Evolutionary conservation across 768 basidiomycete genomes (phyloP).

Genomic region (Hygrophorus russula): DNA sequence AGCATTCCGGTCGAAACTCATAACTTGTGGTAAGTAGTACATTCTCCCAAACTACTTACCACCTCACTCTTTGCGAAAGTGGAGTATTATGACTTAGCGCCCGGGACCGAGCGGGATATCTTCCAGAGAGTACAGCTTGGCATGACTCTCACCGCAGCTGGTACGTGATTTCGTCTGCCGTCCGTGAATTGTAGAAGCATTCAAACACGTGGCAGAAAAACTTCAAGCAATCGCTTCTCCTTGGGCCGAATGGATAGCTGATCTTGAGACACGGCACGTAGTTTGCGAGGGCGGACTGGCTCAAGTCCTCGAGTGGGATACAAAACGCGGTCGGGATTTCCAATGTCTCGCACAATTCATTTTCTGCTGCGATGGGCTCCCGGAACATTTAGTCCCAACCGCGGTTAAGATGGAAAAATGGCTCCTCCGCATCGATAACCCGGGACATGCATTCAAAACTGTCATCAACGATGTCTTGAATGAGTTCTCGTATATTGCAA

Average conservation of each 20-base stretch:
- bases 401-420: conserved; percentile 46
- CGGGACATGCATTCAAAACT: conserved; percentile 36
- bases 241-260: conserved; percentile 55
- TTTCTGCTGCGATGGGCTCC: conserved; percentile 49
- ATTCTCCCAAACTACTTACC: background rate
- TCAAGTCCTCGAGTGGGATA: conserved; percentile 48
- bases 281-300: conserved; percentile 48
- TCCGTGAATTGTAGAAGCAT: background rate
- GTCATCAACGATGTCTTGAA: conserved; percentile 43
- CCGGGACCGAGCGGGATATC: conserved; percentile 60
- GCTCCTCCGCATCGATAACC: conserved; percentile 30
- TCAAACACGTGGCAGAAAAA: conserved; percentile 40
- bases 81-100: conserved; percentile 49
- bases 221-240: conserved; percentile 68
- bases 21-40: conserved; percentile 54
- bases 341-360: conserved; percentile 63
- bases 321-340: conserved; percentile 63
- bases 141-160: conserved; percentile 61
- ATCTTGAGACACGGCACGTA: conserved; percentile 47
- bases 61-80: conserved; percentile 27
- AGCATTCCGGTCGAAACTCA: conserved; percentile 40
- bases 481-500: conserved; percentile 44
- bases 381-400: conserved; percentile 36
- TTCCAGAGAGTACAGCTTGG: conserved; percentile 80
- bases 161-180: conserved; percentile 21